Base-by-base conservation (phyloP, 371 early-diverging fungal species). In the Mucor ambiguus region DNA sequence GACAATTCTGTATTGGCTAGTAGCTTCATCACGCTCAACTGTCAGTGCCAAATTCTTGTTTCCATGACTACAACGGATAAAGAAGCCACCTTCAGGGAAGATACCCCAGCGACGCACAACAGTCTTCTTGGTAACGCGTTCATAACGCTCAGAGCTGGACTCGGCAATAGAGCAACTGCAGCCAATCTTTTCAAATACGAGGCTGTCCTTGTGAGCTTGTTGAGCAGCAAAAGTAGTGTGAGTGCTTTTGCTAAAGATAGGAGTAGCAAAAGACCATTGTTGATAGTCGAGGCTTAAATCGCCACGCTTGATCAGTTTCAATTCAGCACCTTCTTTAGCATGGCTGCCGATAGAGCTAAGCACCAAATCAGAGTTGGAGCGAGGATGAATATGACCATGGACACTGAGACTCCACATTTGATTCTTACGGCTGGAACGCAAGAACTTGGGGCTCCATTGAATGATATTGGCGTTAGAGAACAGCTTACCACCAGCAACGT, bases 401-500 rank as follows among this genome's bases (percentile, higher is more conserved):
- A 80, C 75, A 29, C 80, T 70, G 26, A 82, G 71, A 37, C 78
- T 69, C 82, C 82, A 82, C 52, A 79, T 66, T 62, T 82, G 82
- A 44, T 82, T 77, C 64, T 79, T 82, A 22, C 74, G 76, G 32
- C 72, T 78, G 8, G 70, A 65, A 43, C 73, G 67, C 24, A 78
- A 60, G 56, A 76, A 66, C 44, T 79, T 78, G 30, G 78, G 73
- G 30, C 67, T 67, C 76, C 75, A 79, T 61, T 75, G 77, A 32
- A 79, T 78, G 26, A 79, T 61, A 37, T 76, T 72, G 44, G 73
- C 59, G 22, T 69, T 68, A 26, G 66, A 66, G 12, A 68, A 46
- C 30, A 81, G 62, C n/a, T 75, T 77, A 46, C 85, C 83, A 43
- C 73, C 76, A 20, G 82, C 83, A 37, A 78, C 71, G 58, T 88